Evolutionary conservation across 352 stramenopile genomes (phyloP).

Genomic region (Phytophthora quininea): DNA sequence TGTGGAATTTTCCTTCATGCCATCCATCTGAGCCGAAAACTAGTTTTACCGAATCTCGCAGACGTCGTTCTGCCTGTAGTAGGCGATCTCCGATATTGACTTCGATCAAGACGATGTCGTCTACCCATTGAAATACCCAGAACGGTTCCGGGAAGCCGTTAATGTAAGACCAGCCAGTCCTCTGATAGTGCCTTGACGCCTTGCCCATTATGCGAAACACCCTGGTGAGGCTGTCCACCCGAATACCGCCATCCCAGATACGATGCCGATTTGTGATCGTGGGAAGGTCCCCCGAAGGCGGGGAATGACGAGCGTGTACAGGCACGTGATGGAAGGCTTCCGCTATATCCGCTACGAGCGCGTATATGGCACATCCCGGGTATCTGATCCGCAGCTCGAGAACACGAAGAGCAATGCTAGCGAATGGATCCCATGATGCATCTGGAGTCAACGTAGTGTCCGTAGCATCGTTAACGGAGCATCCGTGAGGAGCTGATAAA

Average conservation of each 20-base stretch:
- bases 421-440: slow-evolving; percentile 4
- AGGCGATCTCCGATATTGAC: not conserved
- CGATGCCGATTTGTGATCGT: not conserved
- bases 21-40: slow-evolving; percentile 16
- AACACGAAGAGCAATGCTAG: not conserved
- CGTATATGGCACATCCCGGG: not conserved
- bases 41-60: slow-evolving; percentile 12
- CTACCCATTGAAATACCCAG: slow-evolving; percentile 11
- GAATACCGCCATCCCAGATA: slow-evolving; percentile 1
- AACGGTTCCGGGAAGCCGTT: not conserved
- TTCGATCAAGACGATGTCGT: slow-evolving; percentile 12
- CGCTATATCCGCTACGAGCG: slow-evolving; percentile 2
- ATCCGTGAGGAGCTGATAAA: not conserved
- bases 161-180: not conserved
- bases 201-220: slow-evolving; percentile 1
- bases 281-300: not conserved
- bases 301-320: not conserved
- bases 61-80: not conserved
- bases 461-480: slow-evolving; percentile 4
- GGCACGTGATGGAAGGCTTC: slow-evolving; percentile 1
- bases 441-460: slow-evolving; percentile 2
- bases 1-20: slow-evolving; percentile 11
- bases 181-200: slow-evolving; percentile 4
- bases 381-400: not conserved
- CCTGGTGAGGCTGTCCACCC: not conserved